phyloP scores from a whole-genome alignment of 2,329 filamentous ascomycete genomes.

The Alternaria ethzedia region DNA sequence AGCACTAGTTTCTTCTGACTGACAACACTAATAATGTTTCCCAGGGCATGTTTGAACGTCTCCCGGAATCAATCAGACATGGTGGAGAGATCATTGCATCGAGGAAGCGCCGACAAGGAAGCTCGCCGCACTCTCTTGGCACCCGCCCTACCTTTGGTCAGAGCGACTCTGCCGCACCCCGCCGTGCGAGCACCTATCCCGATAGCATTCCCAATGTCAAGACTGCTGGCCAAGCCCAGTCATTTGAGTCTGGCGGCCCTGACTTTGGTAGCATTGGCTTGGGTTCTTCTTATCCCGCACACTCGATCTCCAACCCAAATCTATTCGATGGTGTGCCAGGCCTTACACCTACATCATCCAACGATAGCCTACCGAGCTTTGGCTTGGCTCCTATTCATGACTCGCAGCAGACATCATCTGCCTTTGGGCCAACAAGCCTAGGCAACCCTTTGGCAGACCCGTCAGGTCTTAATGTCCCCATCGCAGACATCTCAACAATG shows the following conservation, averaged over 20 bases:
- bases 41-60: constrained; percentile 80
- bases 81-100: constrained; percentile 36
- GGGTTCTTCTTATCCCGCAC: constrained; percentile 34
- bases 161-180: constrained; percentile 30
- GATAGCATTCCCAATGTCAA: constrained; percentile 39
- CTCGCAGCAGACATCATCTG: constrained; percentile 35
- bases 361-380: constrained; percentile 37
- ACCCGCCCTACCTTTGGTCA: constrained; percentile 33
- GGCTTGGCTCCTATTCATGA: constrained; percentile 27
- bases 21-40: constrained; percentile 11
- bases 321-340: constrained; percentile 40
- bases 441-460: constrained; percentile 38
- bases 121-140: constrained; percentile 41
- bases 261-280: constrained; percentile 38
- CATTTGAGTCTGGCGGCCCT: constrained; percentile 37
- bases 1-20: not conserved
- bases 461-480: constrained; percentile 50
- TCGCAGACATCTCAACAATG: constrained; percentile 75
- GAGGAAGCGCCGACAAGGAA: constrained; percentile 49
- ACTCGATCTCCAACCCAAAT: constrained; percentile 34
- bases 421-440: constrained; percentile 39
- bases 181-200: constrained; percentile 47
- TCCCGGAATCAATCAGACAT: constrained; percentile 73
- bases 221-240: constrained; percentile 30
- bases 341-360: constrained; percentile 43